Percentiles rank a stretch among this genome's conserved stretches.
Conservation (phyloP, 164 flowering plant species). For the Litsea cubeba region DNA sequence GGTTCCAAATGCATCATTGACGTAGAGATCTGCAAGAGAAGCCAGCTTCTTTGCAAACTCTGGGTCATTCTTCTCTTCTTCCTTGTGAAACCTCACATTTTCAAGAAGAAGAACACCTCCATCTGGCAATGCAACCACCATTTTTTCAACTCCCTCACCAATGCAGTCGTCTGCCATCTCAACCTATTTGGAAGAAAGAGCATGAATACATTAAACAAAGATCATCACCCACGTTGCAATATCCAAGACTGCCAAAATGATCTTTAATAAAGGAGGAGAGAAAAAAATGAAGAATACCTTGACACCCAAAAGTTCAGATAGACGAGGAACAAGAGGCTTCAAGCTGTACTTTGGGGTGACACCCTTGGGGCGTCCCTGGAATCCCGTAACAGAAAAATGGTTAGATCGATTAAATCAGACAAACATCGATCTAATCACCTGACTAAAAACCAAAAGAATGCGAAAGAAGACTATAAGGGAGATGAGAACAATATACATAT, state of each 20-base stretch:
- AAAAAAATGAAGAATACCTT: slow-evolving; percentile 35
- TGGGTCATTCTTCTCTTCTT: slow-evolving; percentile 90
- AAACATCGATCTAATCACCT: not conserved
- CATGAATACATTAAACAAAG: not conserved
- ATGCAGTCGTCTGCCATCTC: slow-evolving; percentile 76
- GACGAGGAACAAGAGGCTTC: slow-evolving; percentile 79
- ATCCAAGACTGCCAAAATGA: not conserved
- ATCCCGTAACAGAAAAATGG: slow-evolving; percentile 6
- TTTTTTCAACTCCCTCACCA: slow-evolving; percentile 66
- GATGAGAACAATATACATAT: not conserved
- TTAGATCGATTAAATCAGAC: not conserved
- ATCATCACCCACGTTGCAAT: not conserved
- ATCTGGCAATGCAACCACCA: slow-evolving; percentile 61
- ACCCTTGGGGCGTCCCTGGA: slow-evolving; percentile 84
- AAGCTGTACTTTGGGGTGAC: slow-evolving; percentile 83
- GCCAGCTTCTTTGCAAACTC: slow-evolving; percentile 85
- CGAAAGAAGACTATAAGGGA: not conserved
- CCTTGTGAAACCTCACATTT: slow-evolving; percentile 81
- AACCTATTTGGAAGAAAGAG: slow-evolving; percentile 35
- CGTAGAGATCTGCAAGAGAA: slow-evolving; percentile 74
- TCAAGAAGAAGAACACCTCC: slow-evolving; percentile 86
- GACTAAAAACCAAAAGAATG: not conserved
- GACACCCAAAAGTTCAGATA: slow-evolving; percentile 73
- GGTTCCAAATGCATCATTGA: slow-evolving; percentile 86
- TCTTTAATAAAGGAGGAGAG: too few species aligned